Percentiles rank a stretch among this genome's conserved stretches.
Conservation (phyloP, 345 rosid species). For the Eucalyptus cloeziana region DNA sequence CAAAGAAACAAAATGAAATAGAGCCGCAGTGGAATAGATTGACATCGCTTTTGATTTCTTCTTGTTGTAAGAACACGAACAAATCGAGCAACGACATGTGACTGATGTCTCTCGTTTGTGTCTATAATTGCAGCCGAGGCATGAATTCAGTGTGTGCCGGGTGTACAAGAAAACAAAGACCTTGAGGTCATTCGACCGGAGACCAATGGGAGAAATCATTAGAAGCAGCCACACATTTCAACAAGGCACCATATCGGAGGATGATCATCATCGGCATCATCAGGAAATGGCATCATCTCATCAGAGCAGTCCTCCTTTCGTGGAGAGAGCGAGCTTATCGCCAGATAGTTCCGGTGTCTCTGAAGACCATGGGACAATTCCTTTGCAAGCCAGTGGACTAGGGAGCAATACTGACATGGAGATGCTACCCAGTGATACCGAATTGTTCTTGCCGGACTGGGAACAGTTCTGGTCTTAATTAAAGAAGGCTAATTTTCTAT, state of each 20-base stretch:
- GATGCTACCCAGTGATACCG: not conserved
- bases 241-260: not conserved
- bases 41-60: not conserved
- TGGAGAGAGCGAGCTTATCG: not conserved
- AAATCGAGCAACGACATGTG: not conserved
- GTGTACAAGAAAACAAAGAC: slow-evolving; percentile 26
- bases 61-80: not conserved
- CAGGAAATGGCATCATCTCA: not conserved
- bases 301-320: not conserved
- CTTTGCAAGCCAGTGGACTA: not conserved
- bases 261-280: not conserved
- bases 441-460: slow-evolving; percentile 8
- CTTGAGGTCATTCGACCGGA: slow-evolving; percentile 25
- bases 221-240: not conserved
- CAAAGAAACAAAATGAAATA: not conserved
- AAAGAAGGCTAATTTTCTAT: not conserved
- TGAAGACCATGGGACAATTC: not conserved
- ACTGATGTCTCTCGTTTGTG: not conserved
- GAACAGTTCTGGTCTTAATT: not conserved
- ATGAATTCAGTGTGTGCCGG: slow-evolving; percentile 39
- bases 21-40: not conserved
- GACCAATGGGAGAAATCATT: slow-evolving; percentile 10
- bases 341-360: not conserved
- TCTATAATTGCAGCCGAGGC: slow-evolving; percentile 9
- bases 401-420: not conserved